Evolutionary conservation across 176 grass and related monocot genomes (phyloP).

Genomic region (Chrysopogon serrulatus): DNA sequence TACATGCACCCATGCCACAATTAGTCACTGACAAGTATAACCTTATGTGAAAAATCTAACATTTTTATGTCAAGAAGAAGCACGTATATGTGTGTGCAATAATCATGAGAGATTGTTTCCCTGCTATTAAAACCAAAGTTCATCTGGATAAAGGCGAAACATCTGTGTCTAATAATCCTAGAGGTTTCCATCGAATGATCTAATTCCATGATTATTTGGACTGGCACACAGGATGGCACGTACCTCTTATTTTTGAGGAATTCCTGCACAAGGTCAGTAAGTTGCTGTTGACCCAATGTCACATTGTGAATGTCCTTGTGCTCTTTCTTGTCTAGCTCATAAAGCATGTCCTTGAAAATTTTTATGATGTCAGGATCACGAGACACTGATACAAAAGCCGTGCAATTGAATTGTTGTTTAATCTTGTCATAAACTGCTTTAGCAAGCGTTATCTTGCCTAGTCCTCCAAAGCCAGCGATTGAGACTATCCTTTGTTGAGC

Average conservation of each 20-base stretch:
- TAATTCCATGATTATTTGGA: too few species aligned
- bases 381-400: background rate
- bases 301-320: background rate
- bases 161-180: too few species aligned
- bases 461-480: background rate
- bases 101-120: too few species aligned
- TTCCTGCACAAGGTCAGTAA: background rate
- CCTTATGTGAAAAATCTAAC: too few species aligned
- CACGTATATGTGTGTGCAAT: too few species aligned
- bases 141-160: too few species aligned
- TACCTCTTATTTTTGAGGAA: background rate
- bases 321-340: background rate
- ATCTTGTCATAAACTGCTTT: background rate
- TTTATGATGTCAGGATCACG: background rate
- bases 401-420: background rate
- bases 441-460: background rate
- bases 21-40: too few species aligned
- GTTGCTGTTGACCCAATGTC: background rate
- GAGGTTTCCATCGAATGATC: too few species aligned
- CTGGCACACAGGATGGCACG: too few species aligned
- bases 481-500: background rate
- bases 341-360: background rate
- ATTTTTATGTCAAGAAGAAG: too few species aligned
- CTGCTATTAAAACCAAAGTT: too few species aligned
- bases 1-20: too few species aligned